Evolutionary conservation across 2,329 filamentous ascomycete genomes (phyloP).

Genomic region (Aspergillus aculeatus): DNA sequence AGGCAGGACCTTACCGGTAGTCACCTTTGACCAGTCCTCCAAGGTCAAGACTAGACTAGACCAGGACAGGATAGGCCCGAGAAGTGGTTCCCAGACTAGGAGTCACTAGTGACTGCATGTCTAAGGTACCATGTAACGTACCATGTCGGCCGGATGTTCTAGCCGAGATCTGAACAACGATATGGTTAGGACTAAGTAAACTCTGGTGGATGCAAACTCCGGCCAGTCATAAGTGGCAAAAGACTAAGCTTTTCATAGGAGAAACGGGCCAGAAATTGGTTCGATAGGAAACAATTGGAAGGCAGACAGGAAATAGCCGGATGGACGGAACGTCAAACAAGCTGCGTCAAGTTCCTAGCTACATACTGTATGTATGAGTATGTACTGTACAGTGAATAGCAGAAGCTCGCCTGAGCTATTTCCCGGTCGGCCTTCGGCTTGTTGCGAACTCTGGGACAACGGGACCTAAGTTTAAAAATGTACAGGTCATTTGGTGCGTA

Average conservation of each 20-base stretch:
- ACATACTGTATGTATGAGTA: too few species aligned
- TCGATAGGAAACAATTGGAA: not conserved
- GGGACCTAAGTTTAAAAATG: too few species aligned
- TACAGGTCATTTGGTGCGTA: not conserved
- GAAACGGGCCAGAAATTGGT: not conserved
- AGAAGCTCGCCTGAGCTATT: not conserved
- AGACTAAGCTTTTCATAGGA: not conserved
- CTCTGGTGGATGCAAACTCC: not conserved
- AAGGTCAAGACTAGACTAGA: not conserved
- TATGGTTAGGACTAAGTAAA: not conserved
- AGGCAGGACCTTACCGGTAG: not conserved
- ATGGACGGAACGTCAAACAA: not conserved
- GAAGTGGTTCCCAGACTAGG: not conserved
- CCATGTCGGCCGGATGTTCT: slow-evolving; percentile 5
- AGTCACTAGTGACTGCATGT: slow-evolving; percentile 4
- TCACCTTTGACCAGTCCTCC: not conserved
- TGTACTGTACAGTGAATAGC: too few species aligned
- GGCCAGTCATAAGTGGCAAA: not conserved
- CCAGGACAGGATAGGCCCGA: not conserved
- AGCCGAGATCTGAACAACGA: slow-evolving; percentile 9
- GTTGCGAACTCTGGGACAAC: not conserved
- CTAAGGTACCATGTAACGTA: slow-evolving; percentile 5
- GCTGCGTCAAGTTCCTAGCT: too few species aligned
- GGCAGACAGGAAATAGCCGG: not conserved
- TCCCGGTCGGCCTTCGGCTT: slow-evolving; percentile 4